Conservation (phyloP, 345 rosid species). For the Populus nigra region DNA sequence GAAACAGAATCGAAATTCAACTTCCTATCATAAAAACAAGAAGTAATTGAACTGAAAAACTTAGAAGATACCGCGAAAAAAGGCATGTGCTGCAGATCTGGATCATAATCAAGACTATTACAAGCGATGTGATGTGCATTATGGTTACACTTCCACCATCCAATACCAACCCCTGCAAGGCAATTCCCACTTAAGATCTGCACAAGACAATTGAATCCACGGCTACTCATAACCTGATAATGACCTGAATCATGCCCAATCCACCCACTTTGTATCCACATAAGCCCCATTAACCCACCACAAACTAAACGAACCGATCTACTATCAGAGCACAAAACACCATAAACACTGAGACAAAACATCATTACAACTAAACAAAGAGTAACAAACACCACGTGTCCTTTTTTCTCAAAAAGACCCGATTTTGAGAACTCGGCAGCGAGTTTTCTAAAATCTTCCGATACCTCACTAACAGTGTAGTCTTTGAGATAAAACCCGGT, state of each 20-base stretch:
- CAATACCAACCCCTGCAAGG: slow-evolving; percentile 62
- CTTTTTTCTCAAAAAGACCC: slow-evolving; percentile 52
- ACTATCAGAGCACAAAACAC: slow-evolving; percentile 34
- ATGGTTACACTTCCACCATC: slow-evolving; percentile 60
- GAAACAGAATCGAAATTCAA: slow-evolving; percentile 42
- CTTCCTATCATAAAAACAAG: slow-evolving; percentile 45
- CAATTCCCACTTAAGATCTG: slow-evolving; percentile 70
- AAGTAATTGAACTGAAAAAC: slow-evolving; percentile 38
- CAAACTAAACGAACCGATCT: slow-evolving; percentile 35
- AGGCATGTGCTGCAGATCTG: slow-evolving; percentile 65
- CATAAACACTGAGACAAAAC: slow-evolving; percentile 33
- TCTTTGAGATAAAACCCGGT: slow-evolving; percentile 47
- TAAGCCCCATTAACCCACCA: slow-evolving; percentile 41
- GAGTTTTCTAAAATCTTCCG: slow-evolving; percentile 46
- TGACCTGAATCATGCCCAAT: slow-evolving; percentile 79
- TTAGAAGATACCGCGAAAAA: slow-evolving; percentile 54
- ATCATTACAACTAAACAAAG: slow-evolving; percentile 27
- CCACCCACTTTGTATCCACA: slow-evolving; percentile 75
- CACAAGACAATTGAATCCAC: slow-evolving; percentile 31
- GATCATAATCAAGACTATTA: slow-evolving; percentile 53
- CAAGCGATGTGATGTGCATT: slow-evolving; percentile 58
- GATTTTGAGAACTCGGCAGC: slow-evolving; percentile 40
- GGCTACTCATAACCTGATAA: slow-evolving; percentile 41
- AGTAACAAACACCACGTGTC: slow-evolving; percentile 21
- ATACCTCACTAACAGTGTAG: slow-evolving; percentile 41